Base-by-base conservation (phyloP, 1,139 yeast species). In the Nadsonia starkeyi-henricii region DNA sequence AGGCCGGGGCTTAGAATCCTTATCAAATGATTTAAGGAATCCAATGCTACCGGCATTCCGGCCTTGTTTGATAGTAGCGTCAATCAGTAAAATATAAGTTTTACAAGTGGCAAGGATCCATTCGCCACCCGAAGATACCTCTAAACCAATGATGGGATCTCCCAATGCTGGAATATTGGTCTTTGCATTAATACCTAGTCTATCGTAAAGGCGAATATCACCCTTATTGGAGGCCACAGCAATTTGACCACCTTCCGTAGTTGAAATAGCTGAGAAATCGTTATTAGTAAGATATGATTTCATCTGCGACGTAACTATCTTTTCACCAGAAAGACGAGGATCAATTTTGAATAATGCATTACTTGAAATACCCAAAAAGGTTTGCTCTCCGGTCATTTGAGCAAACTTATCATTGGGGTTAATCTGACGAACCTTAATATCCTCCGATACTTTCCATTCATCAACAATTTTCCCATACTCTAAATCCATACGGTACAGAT, bases 31-130 rank as follows among this genome's bases (percentile, higher is more conserved):
- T 57, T 74, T 76, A 36, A 71, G 64, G 65, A 82, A 86, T 1
- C 93, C 95, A 23, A 77, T 66, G 43, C 64, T 59, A 9, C 86
- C 86, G 2, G 70, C 71, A 58, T 81, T 72, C 58, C 70, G 74
- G 26, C 85, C 91, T 4, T 70, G 72, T 50, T 77, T 77, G 50
- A 83, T 78, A 37, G 72, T 68, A 9, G 78, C 69, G 62, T 85
- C 93, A 53, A 85, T 71, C 46, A 88, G 71, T 50, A 86, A 67
- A 51, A 86, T 65, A 59, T 83, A 84, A 1, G 78, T 74, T 56
- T 72, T 69, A 67, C 91, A 84, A 0, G 96, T 86, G 1, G 88
- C 93, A 52, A 88, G 67, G 43, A 86, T 58, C 85, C 89, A 86
- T 58, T 77, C 71, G 50, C 96, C 96, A 61, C 84, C 93, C 21